Base-by-base conservation (phyloP, 2,329 filamentous ascomycete genomes). In the Penicillium vulpinum region DNA sequence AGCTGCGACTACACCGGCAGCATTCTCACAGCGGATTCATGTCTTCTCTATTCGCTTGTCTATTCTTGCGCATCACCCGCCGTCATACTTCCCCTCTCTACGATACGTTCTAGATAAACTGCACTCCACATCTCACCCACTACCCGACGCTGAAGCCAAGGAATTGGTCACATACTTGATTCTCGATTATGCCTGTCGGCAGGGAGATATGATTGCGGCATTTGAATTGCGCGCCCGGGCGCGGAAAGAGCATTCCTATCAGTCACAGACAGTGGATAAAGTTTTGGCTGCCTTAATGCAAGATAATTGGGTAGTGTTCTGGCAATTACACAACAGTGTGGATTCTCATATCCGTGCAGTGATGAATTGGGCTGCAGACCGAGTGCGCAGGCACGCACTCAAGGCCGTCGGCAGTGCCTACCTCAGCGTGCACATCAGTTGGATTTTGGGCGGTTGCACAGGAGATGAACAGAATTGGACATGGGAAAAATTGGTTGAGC, bases 351-450 rank as follows among this genome's bases (percentile, higher is more conserved):
- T 89, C 72, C 84, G 88, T 36, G 85, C 86, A 54, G 77, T 99
- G 56, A 87, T 97, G 81, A 89, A 91, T 68, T 93, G 87, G 79
- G 89, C 90, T 9, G 89, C 91, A 64, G 83, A 86, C 24, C 81
- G 83, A n/a, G 81, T 97, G 69, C 81, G 89, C 64, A 79, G 85
- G 63, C 88, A 92, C 74, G 86, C 90, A 33, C 78, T 97, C 64
- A 96, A 96, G 78, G 94, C 92, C 71, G 84, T 97, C 53, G 92
- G 91, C 0, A 84, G 87, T 68, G 84, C 88, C 5, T 99, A 99
- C 73, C 76, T 97, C 62, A 85, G 78, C 21, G 87, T 91, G 9
- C 89, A 88, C 72, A 75, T 96, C 49, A 90, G 94, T 75, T 82
- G 81, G 69, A 82, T 85, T 56, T 83, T 89, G 5, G 86, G 85